Evolutionary conservation across 2,329 filamentous ascomycete genomes (phyloP), one percentile per base, ranked within the genome.

Genomic region (Pestalotiopsis fici): DNA sequence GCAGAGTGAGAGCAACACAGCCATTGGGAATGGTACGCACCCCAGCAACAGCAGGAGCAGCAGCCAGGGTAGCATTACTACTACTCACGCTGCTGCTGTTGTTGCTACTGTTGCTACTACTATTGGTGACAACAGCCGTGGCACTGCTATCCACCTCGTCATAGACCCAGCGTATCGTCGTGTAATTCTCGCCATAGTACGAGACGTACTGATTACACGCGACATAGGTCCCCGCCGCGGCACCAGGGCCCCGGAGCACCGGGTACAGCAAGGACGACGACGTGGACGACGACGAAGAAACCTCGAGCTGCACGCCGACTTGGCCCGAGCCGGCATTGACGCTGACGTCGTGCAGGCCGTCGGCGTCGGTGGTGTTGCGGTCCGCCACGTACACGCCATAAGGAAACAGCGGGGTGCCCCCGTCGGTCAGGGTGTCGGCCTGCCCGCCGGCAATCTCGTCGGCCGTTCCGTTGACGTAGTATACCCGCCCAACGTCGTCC

Each of bases 381-480:
- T 59, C 59, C 47, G 77, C 73, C 12, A 80, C 71, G 21, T 70
- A 71, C 66, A 85, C 72, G 59, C 79, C 81, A 43, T 73, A 77
- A 3, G 83, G 81, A 65, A 78, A 77, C 3, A 74, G 74, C 3
- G 80, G 81, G 5, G 74, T 79, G 37, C 81, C 81, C 21, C 77
- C 77, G 68, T 85, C 83, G 28, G 78, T 80, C 35, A 86, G 65
- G 62, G 83, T 73, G 55, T 76, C 78, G 43, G 78, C 77, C 55
- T 71, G 64, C 50, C 74, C 71, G 43, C 72, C 74, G 21, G 71
- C 70, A 6, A 79, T 69, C 50, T 82, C 77, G 6, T 73, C 67
- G 13, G 76, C 77, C 13, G 84, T 85, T 71, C 81, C 83, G 71
- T 87, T 87, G 66, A 83, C 76, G 79, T 86, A 87, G 72, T 86